Evolutionary conservation across 345 rosid genomes (phyloP).

Genomic region (Populus simonii): DNA sequence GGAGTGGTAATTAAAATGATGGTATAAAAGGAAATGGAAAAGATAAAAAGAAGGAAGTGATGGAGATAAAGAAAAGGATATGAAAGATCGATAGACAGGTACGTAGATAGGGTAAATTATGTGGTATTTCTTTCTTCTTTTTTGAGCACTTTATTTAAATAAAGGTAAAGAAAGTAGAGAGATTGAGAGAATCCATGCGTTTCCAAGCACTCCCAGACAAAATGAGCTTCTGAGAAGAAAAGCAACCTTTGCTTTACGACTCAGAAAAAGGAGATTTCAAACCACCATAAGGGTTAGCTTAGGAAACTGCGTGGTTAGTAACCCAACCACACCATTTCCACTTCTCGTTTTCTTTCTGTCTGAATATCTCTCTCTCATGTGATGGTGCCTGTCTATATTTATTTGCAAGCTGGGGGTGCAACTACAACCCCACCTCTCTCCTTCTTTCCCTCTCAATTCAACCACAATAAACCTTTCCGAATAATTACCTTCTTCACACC

Average conservation of each 20-base stretch:
- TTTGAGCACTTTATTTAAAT: slow-evolving; percentile 12
- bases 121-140: slow-evolving; percentile 1
- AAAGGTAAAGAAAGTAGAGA: slow-evolving; percentile 27
- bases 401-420: slow-evolving; percentile 41
- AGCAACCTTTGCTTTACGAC: slow-evolving; percentile 70
- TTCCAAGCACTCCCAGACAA: slow-evolving; percentile 71
- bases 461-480: slow-evolving; percentile 15
- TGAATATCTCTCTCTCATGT: slow-evolving; percentile 14
- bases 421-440: slow-evolving; percentile 47
- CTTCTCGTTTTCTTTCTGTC: slow-evolving; percentile 22
- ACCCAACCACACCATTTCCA: slow-evolving; percentile 25
- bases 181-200: slow-evolving; percentile 56
- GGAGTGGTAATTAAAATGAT: neutral
- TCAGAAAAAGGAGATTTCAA: slow-evolving; percentile 69
- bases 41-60: slow-evolving; percentile 7
- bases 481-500: neutral
- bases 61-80: slow-evolving; percentile 10
- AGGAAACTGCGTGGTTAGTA: slow-evolving; percentile 49
- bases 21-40: neutral
- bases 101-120: slow-evolving; percentile 1
- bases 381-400: slow-evolving; percentile 60
- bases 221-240: slow-evolving; percentile 66
- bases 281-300: slow-evolving; percentile 46
- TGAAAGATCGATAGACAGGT: slow-evolving; percentile 4
- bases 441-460: slow-evolving; percentile 47